Evolutionary conservation across 148 eudicot species (phyloP).

Genomic region (Persicaria maculosa): DNA sequence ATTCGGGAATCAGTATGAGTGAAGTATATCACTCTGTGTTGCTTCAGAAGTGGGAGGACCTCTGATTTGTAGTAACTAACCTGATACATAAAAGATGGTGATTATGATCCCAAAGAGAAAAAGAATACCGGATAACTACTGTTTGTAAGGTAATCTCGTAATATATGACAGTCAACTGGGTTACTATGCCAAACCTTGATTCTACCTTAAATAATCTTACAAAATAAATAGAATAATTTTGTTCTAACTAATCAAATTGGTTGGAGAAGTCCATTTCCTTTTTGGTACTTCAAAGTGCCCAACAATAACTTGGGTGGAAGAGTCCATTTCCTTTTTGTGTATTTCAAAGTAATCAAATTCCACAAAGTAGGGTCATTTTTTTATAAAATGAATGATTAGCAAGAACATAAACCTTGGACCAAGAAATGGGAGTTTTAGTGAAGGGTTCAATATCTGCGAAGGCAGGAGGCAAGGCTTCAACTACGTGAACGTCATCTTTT

Average conservation of each 20-base stretch:
- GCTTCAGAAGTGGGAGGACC: conserved; percentile 80
- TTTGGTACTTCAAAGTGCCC: neutral
- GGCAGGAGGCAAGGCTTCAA: conserved; percentile 64
- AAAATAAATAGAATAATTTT: neutral
- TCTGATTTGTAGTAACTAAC: conserved; percentile 79
- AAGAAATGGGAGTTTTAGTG: conserved; percentile 78
- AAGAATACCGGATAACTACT: neutral
- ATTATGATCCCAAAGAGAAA: neutral
- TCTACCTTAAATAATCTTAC: neutral
- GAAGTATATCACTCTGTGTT: conserved; percentile 82
- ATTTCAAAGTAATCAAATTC: neutral
- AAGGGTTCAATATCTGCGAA: conserved; percentile 65
- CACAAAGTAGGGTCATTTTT: conserved; percentile 11
- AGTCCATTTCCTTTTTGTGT: neutral
- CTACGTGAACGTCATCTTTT: conserved; percentile 70
- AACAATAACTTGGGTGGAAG: neutral
- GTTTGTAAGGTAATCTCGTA: neutral
- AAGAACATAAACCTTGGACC: conserved; percentile 72
- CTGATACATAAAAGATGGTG: conserved; percentile 25
- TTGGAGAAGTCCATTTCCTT: no score
- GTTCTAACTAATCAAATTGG: no score
- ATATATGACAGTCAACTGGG: neutral
- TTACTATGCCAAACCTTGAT: neutral
- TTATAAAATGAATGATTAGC: neutral
- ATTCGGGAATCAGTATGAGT: conserved; percentile 93